Percentiles rank a stretch among this genome's conserved stretches.
Conservation (phyloP, 306 rosid genomes). For the cucumber (Cucumis sativus) region DNA sequence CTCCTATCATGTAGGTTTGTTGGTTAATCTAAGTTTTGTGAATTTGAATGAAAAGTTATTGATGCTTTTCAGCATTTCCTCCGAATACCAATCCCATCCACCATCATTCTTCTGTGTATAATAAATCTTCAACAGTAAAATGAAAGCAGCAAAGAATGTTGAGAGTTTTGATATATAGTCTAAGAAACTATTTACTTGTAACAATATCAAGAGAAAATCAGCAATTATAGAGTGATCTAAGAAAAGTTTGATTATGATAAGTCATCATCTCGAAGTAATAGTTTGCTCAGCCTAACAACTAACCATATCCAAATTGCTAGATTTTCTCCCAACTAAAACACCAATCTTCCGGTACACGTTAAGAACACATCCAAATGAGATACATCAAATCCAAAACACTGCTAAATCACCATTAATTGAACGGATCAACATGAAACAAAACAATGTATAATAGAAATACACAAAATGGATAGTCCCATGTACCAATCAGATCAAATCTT, state of each 20-base stretch:
- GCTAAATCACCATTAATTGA: neutral
- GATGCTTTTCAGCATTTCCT: neutral
- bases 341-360: neutral
- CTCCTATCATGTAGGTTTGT: neutral
- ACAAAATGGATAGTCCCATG: conserved; percentile 1
- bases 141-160: neutral
- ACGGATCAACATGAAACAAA: neutral
- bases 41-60: neutral
- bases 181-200: no score
- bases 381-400: neutral
- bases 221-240: neutral
- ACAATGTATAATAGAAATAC: neutral
- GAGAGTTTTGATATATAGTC: neutral
- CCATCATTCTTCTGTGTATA: neutral
- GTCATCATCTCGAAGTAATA: neutral
- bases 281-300: neutral
- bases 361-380: neutral
- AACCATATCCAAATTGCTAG: neutral
- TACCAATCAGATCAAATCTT: conserved; percentile 26
- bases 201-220: neutral
- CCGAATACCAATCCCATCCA: neutral
- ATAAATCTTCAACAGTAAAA: neutral
- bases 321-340: neutral
- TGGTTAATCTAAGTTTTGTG: conserved; percentile 1
- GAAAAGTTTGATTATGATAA: neutral